Conservation (phyloP, 371 early-diverging fungal genomes). For the Coemansia sp. region DNA sequence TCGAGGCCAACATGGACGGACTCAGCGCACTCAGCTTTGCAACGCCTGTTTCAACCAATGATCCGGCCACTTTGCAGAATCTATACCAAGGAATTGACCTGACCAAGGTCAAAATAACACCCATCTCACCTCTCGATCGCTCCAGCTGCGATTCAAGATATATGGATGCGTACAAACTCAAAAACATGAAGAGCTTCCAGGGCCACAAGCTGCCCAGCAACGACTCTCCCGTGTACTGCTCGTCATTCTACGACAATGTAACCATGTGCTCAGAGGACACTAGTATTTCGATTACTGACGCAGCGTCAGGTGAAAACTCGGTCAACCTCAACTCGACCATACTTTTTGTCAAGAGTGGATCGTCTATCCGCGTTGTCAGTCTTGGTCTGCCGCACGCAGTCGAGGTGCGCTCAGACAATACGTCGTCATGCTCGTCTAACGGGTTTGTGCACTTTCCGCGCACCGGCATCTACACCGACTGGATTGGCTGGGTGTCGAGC, state of each 20-base stretch:
- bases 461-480: constrained; percentile 46
- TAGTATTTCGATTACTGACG: constrained; percentile 22
- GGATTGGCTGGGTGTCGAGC: constrained; percentile 42
- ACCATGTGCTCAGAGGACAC: constrained; percentile 41
- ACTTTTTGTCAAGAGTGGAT: constrained; percentile 29
- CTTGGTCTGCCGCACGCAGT: constrained; percentile 37
- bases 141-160: constrained; percentile 32
- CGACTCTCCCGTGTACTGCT: constrained; percentile 40
- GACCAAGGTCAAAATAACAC: constrained; percentile 27
- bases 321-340: constrained; percentile 45
- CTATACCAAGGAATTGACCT: constrained; percentile 45
- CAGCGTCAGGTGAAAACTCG: constrained; percentile 16
- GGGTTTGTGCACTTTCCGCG: constrained; percentile 47
- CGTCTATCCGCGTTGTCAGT: constrained; percentile 27
- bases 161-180: constrained; percentile 28
- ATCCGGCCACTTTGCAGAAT: constrained; percentile 34
- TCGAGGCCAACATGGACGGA: constrained; percentile 19
- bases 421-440: constrained; percentile 32
- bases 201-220: constrained; percentile 39
- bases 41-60: constrained; percentile 21
- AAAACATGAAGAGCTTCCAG: constrained; percentile 41
- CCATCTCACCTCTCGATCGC: constrained; percentile 27
- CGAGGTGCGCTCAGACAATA: constrained; percentile 25
- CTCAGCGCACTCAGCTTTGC: constrained; percentile 31
- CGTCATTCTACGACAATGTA: constrained; percentile 37